A percentile compares a stretch with the other conserved stretches of the same genome.
These are phyloP conservation scores for Colletotrichum horii DNA, from an alignment of 2,329 filamentous ascomycete genomes.

Conservation along the genomic window DNA sequence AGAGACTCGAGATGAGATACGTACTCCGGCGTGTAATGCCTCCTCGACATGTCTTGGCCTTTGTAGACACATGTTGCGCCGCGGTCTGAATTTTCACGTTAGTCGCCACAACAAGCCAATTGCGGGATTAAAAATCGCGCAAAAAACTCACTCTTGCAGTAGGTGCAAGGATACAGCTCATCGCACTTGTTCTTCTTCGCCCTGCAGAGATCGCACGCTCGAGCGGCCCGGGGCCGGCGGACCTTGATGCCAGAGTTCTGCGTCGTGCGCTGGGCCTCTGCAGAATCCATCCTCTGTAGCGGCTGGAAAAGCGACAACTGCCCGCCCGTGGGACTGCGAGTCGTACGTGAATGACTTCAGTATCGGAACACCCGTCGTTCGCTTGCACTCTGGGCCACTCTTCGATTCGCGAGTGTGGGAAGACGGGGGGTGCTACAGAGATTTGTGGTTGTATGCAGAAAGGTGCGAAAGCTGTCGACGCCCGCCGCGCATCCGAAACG, in stretches of 20 bases:
- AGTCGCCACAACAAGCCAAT: not conserved
- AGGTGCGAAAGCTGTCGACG: not conserved
- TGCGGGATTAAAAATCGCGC: not conserved
- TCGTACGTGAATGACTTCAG: not conserved
- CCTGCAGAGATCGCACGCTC: constrained; percentile 15
- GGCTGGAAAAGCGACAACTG: not conserved
- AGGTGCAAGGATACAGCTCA: constrained; percentile 35
- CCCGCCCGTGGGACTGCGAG: not conserved
- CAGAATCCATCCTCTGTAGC: not conserved
- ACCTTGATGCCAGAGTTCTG: constrained; percentile 21
- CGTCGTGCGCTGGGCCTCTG: constrained; percentile 11
- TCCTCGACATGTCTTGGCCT: constrained; percentile 26
- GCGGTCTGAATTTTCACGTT: constrained; percentile 10
- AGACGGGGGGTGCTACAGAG: not conserved
- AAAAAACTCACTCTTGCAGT: constrained; percentile 43
- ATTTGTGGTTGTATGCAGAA: not conserved
- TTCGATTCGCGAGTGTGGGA: not conserved
- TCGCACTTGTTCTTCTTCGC: constrained; percentile 20
- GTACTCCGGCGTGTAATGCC: constrained; percentile 28
- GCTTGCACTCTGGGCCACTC: not conserved
- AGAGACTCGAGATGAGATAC: not conserved
- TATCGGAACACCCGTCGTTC: not conserved
- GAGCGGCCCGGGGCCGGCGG: constrained; percentile 14
- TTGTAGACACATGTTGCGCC: constrained; percentile 32
- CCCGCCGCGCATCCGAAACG: constrained; percentile 6